Evolutionary conservation across 257 asterid species (phyloP).

Genomic region (Scutellaria barbata): DNA sequence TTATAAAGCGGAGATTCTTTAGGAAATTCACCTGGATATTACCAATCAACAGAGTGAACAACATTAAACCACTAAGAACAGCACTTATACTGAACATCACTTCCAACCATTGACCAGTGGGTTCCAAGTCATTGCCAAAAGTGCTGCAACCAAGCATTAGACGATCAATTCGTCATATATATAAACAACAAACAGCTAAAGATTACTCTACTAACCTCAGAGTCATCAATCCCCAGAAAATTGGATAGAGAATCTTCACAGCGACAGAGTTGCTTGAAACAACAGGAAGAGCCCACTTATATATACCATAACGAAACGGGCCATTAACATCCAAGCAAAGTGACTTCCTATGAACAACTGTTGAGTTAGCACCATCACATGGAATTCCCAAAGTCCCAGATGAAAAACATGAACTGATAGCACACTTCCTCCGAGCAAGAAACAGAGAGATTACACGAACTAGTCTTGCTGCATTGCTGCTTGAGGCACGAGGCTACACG

Average conservation of each 20-base stretch:
- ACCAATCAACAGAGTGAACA: constrained; percentile 90
- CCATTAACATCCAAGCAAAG: constrained; percentile 79
- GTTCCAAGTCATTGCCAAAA: constrained; percentile 88
- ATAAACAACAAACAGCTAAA: neutral
- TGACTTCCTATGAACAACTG: constrained; percentile 35
- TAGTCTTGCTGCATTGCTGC: constrained; percentile 55
- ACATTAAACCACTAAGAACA: constrained; percentile 85
- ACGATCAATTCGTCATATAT: neutral
- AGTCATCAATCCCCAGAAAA: constrained; percentile 96
- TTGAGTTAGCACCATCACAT: constrained; percentile 54
- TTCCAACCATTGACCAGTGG: constrained; percentile 86
- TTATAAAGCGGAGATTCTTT: too few relatives aligned
- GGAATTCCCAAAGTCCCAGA: constrained; percentile 38
- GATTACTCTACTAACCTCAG: constrained; percentile 56
- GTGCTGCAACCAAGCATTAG: constrained; percentile 53
- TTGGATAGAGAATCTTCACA: constrained; percentile 91
- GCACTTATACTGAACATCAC: constrained; percentile 79
- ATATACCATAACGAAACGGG: constrained; percentile 82
- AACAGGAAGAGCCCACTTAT: constrained; percentile 89
- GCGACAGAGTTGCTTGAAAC: constrained; percentile 73
- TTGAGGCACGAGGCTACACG: constrained; percentile 80
- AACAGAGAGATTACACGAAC: constrained; percentile 54
- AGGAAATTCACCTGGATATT: constrained; percentile 73
- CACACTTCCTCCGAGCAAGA: constrained; percentile 70
- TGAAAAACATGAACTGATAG: constrained; percentile 45